Evolutionary conservation across 164 flowering plant species (phyloP), one percentile per base, ranked within the genome.

Genomic region (Amborella trichopoda): DNA sequence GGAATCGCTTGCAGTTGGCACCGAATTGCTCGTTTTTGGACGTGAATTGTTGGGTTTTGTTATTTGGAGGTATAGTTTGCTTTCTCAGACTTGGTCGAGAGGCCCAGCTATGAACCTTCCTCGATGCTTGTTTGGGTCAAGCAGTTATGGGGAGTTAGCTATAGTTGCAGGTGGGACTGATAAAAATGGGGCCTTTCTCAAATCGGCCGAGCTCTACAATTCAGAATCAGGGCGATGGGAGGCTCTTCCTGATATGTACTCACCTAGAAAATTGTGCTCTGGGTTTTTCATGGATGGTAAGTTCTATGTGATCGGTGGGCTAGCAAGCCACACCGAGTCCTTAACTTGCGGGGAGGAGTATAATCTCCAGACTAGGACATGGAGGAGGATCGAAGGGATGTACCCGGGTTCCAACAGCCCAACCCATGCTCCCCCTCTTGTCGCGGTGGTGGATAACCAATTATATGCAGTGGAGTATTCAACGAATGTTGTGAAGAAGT

Each of bases 131-230:
- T 69, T 69, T 59, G 73, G 62, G n/a, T 66, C 74, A 3, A 54
- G 66, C 19, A 70, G 71, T 55, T 23, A 18, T 24, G 71, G 71
- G 5, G 68, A 66, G 46, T 53, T 56, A 19, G 74, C 68, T 23
- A 70, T 70, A 21, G 47, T 63, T 23, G 74, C 74, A 27, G 74
- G 71, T 1, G 74, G 74, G n/a, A 60, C 63, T 43, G 66, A 66
- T 40, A 46, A 28, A 11, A 30, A 40, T 48, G 74, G 74, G 1
- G 38, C 12, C 23, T 47, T 54, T 49, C 40, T 70, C 6, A 57
- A 46, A 11, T 63, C 63, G 5, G 68, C 71, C 5, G 74, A 70
- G 55, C 36, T 70, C 37, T 70, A 63, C 48, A 60, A 66, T 49
- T 66, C 71, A 16, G 66, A 70, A 34, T 26, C 28, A 20, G 54